phyloP scores from a whole-genome alignment of 371 early-diverging fungal species.

The Syncephalastrum sp. region DNA sequence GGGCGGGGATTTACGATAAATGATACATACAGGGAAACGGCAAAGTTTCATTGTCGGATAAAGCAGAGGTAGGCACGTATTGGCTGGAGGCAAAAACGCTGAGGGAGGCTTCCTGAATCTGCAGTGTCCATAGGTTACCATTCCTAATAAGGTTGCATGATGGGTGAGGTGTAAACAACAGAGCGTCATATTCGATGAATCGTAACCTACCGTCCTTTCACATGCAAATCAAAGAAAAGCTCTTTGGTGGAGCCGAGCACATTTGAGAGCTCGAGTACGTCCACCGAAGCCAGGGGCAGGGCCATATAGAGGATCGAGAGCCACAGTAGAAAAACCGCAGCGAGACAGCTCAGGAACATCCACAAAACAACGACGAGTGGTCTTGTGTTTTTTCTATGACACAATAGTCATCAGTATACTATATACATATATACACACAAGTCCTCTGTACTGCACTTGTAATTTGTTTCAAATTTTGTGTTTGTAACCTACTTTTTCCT shows the following conservation, averaged over 20 bases:
- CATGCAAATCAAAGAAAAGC: conserved; percentile 55
- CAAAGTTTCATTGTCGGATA: background rate
- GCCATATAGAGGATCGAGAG: conserved; percentile 19
- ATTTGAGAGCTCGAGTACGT: conserved; percentile 47
- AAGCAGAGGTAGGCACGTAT: conserved; percentile 17
- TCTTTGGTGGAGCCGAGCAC: conserved; percentile 62
- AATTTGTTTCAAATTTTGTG: conserved; percentile 6
- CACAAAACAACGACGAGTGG: no score
- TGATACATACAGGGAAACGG: no score
- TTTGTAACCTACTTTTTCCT: no score
- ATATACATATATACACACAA: no score
- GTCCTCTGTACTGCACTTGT: conserved; percentile 2
- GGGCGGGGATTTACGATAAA: no score
- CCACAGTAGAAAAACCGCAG: conserved; percentile 9
- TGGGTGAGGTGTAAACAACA: background rate
- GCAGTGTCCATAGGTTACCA: conserved; percentile 24
- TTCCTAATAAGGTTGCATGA: conserved; percentile 10
- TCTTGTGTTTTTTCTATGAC: no score
- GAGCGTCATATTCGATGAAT: background rate
- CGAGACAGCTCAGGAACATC: no score
- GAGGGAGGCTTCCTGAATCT: conserved; percentile 39
- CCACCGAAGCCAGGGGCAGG: conserved; percentile 27
- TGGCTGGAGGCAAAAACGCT: conserved; percentile 55
- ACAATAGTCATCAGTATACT: no score
- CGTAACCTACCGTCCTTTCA: conserved; percentile 27